These are phyloP conservation scores for Phaeodactylum tricornutum DNA, from an alignment of 108 stramenopile species.

Conservation along the genomic window DNA sequence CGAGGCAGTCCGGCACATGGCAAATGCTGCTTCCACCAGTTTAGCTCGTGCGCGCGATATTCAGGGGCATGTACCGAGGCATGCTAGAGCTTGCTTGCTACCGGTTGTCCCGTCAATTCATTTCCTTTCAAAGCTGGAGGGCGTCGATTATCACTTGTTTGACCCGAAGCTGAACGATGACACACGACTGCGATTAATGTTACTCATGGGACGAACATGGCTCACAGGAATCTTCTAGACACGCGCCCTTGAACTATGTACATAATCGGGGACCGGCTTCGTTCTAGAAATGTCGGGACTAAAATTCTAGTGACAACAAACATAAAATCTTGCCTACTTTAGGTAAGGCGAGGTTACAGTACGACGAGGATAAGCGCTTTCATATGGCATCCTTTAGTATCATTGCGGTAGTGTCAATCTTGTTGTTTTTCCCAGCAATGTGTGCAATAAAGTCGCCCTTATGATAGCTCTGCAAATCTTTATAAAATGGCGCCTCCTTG, in stretches of 20 bases:
- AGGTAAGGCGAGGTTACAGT: too few relatives aligned
- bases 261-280: too few relatives aligned
- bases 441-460: constrained; percentile 26
- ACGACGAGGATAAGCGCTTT: too few relatives aligned
- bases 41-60: constrained; percentile 42
- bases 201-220: constrained; percentile 50
- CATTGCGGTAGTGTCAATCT: constrained; percentile 3
- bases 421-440: constrained; percentile 21
- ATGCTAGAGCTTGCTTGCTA: constrained; percentile 37
- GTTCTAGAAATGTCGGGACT: too few relatives aligned
- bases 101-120: constrained; percentile 64
- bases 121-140: constrained; percentile 47
- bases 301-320: too few relatives aligned
- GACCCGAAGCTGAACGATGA: constrained; percentile 24
- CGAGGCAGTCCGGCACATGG: constrained; percentile 48
- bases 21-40: constrained; percentile 36
- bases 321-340: too few relatives aligned
- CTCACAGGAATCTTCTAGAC: constrained; percentile 54
- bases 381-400: constrained; percentile 1
- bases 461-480: constrained; percentile 11
- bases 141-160: constrained; percentile 62
- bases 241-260: too few relatives aligned
- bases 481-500: constrained; percentile 3
- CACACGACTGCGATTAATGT: constrained; percentile 22
- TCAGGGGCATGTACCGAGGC: constrained; percentile 48